Conservation (phyloP, 2,329 filamentous ascomycete species). For the Aspergillus persii region DNA sequence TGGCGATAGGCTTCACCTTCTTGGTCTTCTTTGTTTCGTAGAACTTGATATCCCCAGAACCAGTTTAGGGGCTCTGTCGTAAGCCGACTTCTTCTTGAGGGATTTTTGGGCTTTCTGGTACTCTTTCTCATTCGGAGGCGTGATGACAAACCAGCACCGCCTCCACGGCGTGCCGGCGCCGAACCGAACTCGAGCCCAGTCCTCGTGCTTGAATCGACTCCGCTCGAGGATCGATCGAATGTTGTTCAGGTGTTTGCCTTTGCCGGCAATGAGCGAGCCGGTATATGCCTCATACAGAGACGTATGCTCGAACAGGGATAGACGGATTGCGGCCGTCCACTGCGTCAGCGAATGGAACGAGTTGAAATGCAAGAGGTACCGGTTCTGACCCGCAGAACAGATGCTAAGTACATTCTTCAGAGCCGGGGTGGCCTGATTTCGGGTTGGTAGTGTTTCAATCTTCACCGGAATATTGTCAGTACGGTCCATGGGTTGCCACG, state of each 20-base stretch:
- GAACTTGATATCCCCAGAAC: conserved; percentile 88
- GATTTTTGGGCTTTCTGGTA: conserved; percentile 79
- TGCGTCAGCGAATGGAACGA: conserved; percentile 89
- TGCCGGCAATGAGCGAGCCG: conserved; percentile 89
- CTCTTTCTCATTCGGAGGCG: conserved; percentile 91
- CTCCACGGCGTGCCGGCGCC: conserved; percentile 95
- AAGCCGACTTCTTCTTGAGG: conserved; percentile 76
- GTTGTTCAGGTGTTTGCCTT: conserved; percentile 84
- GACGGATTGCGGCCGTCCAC: conserved; percentile 91
- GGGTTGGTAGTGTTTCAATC: conserved; percentile 87
- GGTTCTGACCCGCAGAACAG: conserved; percentile 91
- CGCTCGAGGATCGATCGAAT: conserved; percentile 87
- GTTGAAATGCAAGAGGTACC: conserved; percentile 94
- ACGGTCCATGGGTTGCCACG: not conserved
- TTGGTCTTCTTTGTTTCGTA: conserved; percentile 94
- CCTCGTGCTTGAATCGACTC: conserved; percentile 72
- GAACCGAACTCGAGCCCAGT: conserved; percentile 94
- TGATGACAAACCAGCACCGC: conserved; percentile 93
- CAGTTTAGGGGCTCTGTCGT: conserved; percentile 69
- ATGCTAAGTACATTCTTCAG: conserved; percentile 94
- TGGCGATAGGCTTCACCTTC: conserved; percentile 85
- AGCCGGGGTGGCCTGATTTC: conserved; percentile 71
- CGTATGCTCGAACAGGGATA: conserved; percentile 91
- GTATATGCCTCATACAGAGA: conserved; percentile 96
- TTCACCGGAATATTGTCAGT: conserved; percentile 33